phyloP scores from a whole-genome alignment of 306 rosid species.

The Vigna mungo region DNA sequence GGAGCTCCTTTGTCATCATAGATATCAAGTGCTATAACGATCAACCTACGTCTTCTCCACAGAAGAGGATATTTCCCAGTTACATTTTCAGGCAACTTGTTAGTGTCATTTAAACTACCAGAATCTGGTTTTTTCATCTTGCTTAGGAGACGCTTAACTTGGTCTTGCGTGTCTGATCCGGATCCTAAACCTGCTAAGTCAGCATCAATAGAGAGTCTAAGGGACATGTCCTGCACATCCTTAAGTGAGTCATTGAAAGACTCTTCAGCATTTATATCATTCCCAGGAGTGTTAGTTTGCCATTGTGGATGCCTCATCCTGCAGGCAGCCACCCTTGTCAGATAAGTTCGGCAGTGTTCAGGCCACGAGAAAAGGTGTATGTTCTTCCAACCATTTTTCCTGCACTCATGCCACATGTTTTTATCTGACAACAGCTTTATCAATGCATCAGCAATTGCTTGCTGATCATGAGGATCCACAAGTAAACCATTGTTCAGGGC shows the following conservation, averaged over 20 bases:
- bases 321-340: conserved; percentile 50
- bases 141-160: conserved; percentile 45
- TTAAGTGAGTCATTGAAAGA: conserved; percentile 47
- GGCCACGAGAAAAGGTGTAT: conserved; percentile 55
- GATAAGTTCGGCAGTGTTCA: conserved; percentile 46
- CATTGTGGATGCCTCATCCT: conserved; percentile 55
- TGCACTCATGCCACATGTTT: conserved; percentile 49
- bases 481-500: conserved; percentile 52
- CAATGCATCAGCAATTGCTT: conserved; percentile 49
- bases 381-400: conserved; percentile 51
- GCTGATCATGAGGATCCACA: conserved; percentile 53
- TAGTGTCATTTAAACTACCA: conserved; percentile 34
- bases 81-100: conserved; percentile 42
- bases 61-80: conserved; percentile 45
- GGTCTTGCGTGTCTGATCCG: conserved; percentile 40
- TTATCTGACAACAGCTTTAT: conserved; percentile 48
- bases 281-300: conserved; percentile 45
- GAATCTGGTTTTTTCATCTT: conserved; percentile 42
- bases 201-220: conserved; percentile 50
- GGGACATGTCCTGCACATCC: conserved; percentile 52
- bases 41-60: conserved; percentile 41
- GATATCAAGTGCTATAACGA: conserved; percentile 45
- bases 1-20: conserved; percentile 45
- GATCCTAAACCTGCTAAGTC: conserved; percentile 36
- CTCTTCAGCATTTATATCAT: conserved; percentile 31